A percentile compares a stretch with the other conserved stretches of the same genome.
Conservation (phyloP, 2,329 filamentous ascomycete genomes). For the Gyromitra esculenta region DNA sequence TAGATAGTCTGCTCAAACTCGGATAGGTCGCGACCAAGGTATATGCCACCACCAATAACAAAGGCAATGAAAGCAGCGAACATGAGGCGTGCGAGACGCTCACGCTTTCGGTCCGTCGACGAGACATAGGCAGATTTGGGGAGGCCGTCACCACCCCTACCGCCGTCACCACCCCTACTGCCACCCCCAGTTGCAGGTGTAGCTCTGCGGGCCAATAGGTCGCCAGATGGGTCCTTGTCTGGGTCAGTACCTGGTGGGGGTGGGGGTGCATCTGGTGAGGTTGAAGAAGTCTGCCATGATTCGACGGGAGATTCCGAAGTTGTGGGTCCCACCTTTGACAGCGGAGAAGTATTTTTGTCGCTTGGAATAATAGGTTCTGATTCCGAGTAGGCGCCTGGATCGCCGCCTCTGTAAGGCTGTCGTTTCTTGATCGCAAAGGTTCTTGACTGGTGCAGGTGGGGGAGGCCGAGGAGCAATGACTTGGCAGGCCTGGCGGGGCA, state of each 20-base stretch:
- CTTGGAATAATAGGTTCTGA: conserved; percentile 27
- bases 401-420: conserved; percentile 27
- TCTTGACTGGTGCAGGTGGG: conserved; percentile 27
- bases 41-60: conserved; percentile 70
- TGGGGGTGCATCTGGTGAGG: not conserved
- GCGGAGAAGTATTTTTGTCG: conserved; percentile 30
- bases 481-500: conserved; percentile 29
- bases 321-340: conserved; percentile 18
- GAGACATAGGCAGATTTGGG: conserved; percentile 79
- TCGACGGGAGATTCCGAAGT: not conserved
- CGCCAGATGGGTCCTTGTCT: not conserved
- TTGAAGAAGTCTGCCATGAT: conserved; percentile 11
- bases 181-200: conserved; percentile 1
- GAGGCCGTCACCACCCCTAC: conserved; percentile 43
- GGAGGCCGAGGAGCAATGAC: conserved; percentile 3
- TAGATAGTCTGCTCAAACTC: conserved; percentile 76
- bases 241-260: conserved; percentile 4
- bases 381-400: conserved; percentile 29
- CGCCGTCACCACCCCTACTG: not conserved
- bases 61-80: conserved; percentile 71
- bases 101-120: conserved; percentile 83
- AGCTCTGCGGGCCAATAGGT: conserved; percentile 13
- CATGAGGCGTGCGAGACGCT: conserved; percentile 77
- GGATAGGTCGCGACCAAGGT: conserved; percentile 89
- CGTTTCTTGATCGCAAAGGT: conserved; percentile 28